phyloP scores from a whole-genome alignment of 129 eudicot genomes.

The Flaveria linearis region DNA sequence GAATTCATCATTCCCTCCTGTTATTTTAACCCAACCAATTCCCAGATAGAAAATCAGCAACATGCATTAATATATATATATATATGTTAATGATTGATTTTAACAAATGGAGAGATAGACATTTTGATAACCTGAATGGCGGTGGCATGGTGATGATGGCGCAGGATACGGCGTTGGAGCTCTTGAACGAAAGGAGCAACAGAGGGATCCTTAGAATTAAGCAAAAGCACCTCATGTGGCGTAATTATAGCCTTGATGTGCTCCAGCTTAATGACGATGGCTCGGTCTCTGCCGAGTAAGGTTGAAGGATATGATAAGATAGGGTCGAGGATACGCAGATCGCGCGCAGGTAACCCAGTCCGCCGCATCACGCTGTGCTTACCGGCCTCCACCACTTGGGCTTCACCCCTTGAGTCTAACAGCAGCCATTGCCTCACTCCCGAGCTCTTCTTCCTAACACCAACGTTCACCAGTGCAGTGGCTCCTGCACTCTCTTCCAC shows the following conservation, averaged over 20 bases:
- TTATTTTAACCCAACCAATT: not conserved
- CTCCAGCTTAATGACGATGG: too few relatives aligned
- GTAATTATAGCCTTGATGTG: constrained; percentile 46
- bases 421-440: constrained; percentile 62
- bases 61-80: too few relatives aligned
- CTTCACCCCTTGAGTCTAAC: constrained; percentile 56
- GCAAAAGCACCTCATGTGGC: constrained; percentile 64
- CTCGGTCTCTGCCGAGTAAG: constrained; percentile 60
- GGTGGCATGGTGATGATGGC: constrained; percentile 49
- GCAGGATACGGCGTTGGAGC: constrained; percentile 52
- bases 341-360: constrained; percentile 79
- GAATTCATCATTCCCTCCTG: not conserved
- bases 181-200: constrained; percentile 68
- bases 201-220: constrained; percentile 69
- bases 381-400: constrained; percentile 65
- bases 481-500: not conserved
- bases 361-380: constrained; percentile 72
- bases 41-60: too few relatives aligned
- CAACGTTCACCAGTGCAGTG: not conserved
- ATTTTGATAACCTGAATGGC: constrained; percentile 45
- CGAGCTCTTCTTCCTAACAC: constrained; percentile 41
- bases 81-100: too few relatives aligned
- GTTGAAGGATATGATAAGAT: constrained; percentile 68
- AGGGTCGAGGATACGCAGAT: constrained; percentile 73
- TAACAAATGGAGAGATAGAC: too few relatives aligned